These are phyloP conservation scores for Barbarea vulgaris DNA, from an alignment of 345 rosid species.

Conservation along the genomic window DNA sequence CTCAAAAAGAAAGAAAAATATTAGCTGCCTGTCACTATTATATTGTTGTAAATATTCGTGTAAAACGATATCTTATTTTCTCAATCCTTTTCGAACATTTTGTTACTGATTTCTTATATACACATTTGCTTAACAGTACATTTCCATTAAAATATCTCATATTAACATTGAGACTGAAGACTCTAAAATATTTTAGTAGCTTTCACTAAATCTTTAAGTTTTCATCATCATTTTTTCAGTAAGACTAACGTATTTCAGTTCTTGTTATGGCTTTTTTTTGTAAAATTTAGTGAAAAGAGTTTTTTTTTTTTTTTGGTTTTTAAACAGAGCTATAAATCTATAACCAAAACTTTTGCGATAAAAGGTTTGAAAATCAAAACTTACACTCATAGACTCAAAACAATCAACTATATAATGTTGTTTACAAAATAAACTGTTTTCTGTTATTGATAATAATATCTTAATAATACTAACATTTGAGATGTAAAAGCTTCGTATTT, in stretches of 20 bases:
- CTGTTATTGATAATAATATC: too few species aligned
- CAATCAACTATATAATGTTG: neutral
- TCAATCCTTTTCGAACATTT: neutral
- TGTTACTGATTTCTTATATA: neutral
- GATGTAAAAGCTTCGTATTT: neutral
- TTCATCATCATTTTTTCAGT: neutral
- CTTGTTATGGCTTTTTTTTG: too few species aligned
- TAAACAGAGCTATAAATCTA: too few species aligned
- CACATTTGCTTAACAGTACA: neutral
- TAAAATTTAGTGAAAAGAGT: too few species aligned
- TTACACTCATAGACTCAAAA: too few species aligned
- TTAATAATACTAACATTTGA: neutral
- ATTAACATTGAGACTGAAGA: neutral
- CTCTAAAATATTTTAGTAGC: neutral
- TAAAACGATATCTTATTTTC: too few species aligned
- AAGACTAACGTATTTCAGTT: neutral
- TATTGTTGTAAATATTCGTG: too few species aligned
- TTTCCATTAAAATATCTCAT: neutral
- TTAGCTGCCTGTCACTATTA: too few species aligned
- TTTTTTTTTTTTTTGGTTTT: too few species aligned
- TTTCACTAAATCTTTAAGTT: neutral
- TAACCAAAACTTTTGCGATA: too few species aligned
- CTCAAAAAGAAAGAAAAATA: too few species aligned
- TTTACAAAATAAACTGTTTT: neutral
- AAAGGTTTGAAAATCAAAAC: too few species aligned